Percentiles rank a stretch among this genome's conserved stretches.
Evolutionary conservation across 1,139 yeast genomes (phyloP).

Genomic region (Magnusiomyces suaveolens): DNA sequence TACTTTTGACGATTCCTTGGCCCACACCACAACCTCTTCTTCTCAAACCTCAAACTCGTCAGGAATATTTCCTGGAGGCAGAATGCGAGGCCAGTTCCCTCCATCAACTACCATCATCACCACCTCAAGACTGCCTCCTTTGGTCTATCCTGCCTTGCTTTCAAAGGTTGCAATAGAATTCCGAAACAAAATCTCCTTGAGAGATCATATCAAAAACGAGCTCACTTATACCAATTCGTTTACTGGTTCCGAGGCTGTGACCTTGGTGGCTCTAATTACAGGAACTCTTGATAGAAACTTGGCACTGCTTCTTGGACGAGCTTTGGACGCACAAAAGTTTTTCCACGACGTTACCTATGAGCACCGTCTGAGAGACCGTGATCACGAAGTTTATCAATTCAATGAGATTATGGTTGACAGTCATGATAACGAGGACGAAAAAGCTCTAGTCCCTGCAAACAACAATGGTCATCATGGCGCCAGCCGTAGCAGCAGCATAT

Average conservation of each 20-base stretch:
- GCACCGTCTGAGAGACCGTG: constrained; percentile 81
- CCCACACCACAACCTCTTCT: neutral
- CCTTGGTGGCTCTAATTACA: constrained; percentile 70
- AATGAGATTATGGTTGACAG: constrained; percentile 43
- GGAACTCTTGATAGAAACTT: constrained; percentile 85
- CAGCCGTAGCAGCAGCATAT: neutral
- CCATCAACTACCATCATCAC: constrained; percentile 33
- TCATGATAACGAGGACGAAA: constrained; percentile 12
- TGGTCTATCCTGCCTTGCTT: constrained; percentile 79
- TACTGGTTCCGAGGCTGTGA: constrained; percentile 91
- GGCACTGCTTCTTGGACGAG: constrained; percentile 80
- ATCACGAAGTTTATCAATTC: constrained; percentile 80
- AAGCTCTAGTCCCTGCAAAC: neutral
- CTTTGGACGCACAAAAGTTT: constrained; percentile 87
- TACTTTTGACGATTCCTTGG: constrained; percentile 7
- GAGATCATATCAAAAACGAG: constrained; percentile 84
- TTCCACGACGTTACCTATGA: constrained; percentile 95
- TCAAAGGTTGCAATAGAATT: constrained; percentile 79
- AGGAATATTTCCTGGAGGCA: neutral
- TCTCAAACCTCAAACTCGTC: constrained; percentile 14
- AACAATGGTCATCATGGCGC: constrained; percentile 7
- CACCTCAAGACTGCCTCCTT: constrained; percentile 44
- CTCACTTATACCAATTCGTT: constrained; percentile 89
- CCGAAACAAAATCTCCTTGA: constrained; percentile 57
- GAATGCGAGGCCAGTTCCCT: constrained; percentile 20